Conservation (phyloP, 2,329 filamentous ascomycete species). For the Alternaria alternata region DNA sequence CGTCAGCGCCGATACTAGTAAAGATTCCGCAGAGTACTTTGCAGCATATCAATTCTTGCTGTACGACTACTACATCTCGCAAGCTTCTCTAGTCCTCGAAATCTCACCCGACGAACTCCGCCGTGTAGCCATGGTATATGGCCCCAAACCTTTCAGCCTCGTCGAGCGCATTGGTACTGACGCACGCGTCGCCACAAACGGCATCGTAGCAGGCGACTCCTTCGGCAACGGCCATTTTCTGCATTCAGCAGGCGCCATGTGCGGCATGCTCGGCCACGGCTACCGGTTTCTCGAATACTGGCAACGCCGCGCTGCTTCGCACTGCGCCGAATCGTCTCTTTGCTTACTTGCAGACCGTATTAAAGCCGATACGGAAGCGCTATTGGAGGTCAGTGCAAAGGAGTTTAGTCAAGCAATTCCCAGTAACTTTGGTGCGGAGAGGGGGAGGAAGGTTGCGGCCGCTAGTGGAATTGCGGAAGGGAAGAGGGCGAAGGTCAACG, state of each 20-base stretch:
- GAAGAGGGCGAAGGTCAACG: slow-evolving; percentile 14
- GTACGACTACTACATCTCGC: slow-evolving; percentile 27
- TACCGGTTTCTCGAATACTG: slow-evolving; percentile 27
- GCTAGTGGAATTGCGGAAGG: slow-evolving; percentile 23
- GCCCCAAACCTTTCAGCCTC: slow-evolving; percentile 27
- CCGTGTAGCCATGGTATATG: slow-evolving; percentile 23
- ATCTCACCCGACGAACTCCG: slow-evolving; percentile 23
- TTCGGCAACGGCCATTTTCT: slow-evolving; percentile 29
- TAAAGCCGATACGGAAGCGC: slow-evolving; percentile 22
- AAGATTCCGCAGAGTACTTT: slow-evolving; percentile 25
- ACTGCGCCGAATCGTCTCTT: slow-evolving; percentile 21
- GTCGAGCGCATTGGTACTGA: slow-evolving; percentile 23
- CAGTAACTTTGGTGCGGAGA: slow-evolving; percentile 26
- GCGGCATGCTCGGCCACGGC: slow-evolving; percentile 26
- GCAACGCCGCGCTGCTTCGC: slow-evolving; percentile 18
- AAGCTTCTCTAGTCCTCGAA: slow-evolving; percentile 25
- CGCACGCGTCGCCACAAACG: slow-evolving; percentile 24
- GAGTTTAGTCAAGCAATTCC: slow-evolving; percentile 28
- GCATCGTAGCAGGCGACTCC: slow-evolving; percentile 24
- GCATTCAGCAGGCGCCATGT: slow-evolving; percentile 26
- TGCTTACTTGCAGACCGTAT: slow-evolving; percentile 25
- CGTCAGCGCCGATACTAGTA: slow-evolving; percentile 10
- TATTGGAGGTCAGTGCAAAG: slow-evolving; percentile 27
- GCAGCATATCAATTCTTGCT: slow-evolving; percentile 26
- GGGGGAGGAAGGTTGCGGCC: slow-evolving; percentile 19